Percentiles rank a stretch among this genome's conserved stretches.
Conservation (phyloP, 2,329 filamentous ascomycete species). For the Elsinoe batatas region DNA sequence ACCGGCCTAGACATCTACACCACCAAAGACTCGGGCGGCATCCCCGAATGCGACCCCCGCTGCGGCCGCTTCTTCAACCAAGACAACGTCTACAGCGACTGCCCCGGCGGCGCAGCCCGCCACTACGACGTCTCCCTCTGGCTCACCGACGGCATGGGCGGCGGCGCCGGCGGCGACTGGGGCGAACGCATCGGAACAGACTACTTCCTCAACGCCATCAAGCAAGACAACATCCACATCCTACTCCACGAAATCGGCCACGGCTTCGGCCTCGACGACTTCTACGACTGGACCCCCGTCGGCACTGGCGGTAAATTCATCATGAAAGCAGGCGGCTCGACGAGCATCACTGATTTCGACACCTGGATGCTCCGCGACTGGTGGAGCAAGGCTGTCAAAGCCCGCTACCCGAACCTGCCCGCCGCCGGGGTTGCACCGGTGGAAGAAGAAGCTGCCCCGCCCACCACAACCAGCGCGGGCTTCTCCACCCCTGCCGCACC, state of each 20-base stretch:
- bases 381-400: constrained; percentile 32
- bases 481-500: background rate
- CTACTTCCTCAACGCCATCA: constrained; percentile 34
- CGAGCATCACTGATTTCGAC: constrained; percentile 39
- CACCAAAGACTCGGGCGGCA: constrained; percentile 30
- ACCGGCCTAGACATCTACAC: constrained; percentile 35
- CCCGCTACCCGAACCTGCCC: background rate
- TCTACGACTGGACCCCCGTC: constrained; percentile 37
- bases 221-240: constrained; percentile 34
- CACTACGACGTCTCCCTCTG: constrained; percentile 38
- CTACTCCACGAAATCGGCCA: constrained; percentile 40
- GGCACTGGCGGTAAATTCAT: constrained; percentile 34
- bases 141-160: constrained; percentile 38
- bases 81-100: constrained; percentile 33
- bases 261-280: constrained; percentile 37
- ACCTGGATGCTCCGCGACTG: constrained; percentile 42
- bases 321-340: constrained; percentile 37
- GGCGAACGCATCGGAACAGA: constrained; percentile 37
- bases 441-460: background rate
- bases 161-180: constrained; percentile 40
- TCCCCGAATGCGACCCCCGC: constrained; percentile 33
- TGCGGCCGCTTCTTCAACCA: constrained; percentile 40
- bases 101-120: constrained; percentile 29
- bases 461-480: background rate
- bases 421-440: background rate